Base-by-base conservation (phyloP, 2,329 filamentous ascomycete species). In the Neospermospora avenae region DNA sequence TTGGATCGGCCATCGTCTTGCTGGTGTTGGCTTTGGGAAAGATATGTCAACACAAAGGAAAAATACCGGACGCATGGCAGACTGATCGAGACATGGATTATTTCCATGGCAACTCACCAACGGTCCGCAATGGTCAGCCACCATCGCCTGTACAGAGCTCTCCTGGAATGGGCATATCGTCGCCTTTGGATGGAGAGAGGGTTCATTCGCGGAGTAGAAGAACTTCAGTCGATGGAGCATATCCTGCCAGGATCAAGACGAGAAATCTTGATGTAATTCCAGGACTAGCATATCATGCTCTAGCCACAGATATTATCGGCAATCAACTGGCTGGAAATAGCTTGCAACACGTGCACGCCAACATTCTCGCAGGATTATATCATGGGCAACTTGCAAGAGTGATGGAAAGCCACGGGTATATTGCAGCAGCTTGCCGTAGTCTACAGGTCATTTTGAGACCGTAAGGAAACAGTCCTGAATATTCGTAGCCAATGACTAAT, bases 261-360 rank as follows among this genome's bases (percentile, higher is more conserved):
- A 80, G 83, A 67, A 96, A 96, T 70, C 81, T 95, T 54, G 92
- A 98, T 69, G 82, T 89, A 6, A 89, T 97, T 62, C 93, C 95
- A 0, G 95, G 95, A 0, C 78, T 98, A 60, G 89, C 92, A 31
- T 97, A 97, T 72, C 97, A 93, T 72, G 89, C 90, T 1, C 87
- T 90, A 63, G 93, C 92, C 2, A 88, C 88, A 0, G 89, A 95
- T 63, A 96, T 98, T 39, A 77, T 98, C 16, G 92, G 92, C 4
- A 89, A 89, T 60, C 86, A 95, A 54, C 81, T 86, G 37, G 93
- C 90, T n/a, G 89, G 89, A 0, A 90, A 88, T 63, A 89, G 90
- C 45, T 79, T 98, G 60, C 87, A 89, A 65, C 89, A 95, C 70
- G 90, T 96, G 4, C 93, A 96, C 73, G 90, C 89, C 7, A 86